These are phyloP conservation scores for Nemophila menziesii DNA, from an alignment of 257 asterid species.

Conservation along the genomic window DNA sequence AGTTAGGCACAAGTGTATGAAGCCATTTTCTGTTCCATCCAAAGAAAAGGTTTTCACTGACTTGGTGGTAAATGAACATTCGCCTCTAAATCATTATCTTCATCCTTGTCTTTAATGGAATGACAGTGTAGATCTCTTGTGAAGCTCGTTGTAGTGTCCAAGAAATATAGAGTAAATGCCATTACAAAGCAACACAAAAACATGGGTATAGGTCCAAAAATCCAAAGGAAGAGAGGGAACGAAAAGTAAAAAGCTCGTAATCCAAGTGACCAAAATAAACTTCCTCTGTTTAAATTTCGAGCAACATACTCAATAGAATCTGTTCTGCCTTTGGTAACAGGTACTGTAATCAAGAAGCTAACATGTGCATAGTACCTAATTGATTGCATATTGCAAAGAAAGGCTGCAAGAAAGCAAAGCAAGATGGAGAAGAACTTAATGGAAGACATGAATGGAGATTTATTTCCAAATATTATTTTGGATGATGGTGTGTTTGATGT, in stretches of 20 bases:
- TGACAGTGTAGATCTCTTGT: constrained; percentile 39
- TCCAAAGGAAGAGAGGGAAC: constrained; percentile 71
- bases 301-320: constrained; percentile 62
- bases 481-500: constrained; percentile 34
- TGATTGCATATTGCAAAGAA: constrained; percentile 60
- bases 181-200: constrained; percentile 48
- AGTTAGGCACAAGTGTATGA: no score
- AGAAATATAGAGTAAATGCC: constrained; percentile 47
- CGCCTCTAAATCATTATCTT: constrained; percentile 29
- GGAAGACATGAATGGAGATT: constrained; percentile 32
- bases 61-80: constrained; percentile 13
- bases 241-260: constrained; percentile 70
- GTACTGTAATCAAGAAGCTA: constrained; percentile 65
- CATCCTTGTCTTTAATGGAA: constrained; percentile 18
- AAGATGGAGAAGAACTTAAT: constrained; percentile 55
- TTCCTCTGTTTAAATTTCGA: constrained; percentile 49
- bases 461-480: constrained; percentile 30
- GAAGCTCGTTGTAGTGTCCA: constrained; percentile 57
- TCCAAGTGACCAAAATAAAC: constrained; percentile 78
- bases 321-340: constrained; percentile 30
- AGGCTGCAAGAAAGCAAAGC: constrained; percentile 73
- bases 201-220: constrained; percentile 75
- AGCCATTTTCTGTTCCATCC: no score
- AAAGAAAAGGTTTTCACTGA: background rate
- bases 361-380: constrained; percentile 74